Conservation (phyloP, 331 rosid genomes). For the Quercus phellos region DNA sequence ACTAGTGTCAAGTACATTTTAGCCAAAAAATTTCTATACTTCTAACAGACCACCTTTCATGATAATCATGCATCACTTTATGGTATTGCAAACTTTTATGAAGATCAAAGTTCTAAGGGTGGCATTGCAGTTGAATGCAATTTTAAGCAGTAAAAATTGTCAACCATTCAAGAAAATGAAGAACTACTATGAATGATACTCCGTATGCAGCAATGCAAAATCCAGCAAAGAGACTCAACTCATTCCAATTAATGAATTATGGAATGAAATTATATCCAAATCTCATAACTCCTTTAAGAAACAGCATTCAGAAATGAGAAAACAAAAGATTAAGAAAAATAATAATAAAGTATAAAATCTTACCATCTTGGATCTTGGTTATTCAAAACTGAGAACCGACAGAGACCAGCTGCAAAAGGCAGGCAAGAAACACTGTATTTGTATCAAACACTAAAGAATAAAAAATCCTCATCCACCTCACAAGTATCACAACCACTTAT, state of each 20-base stretch:
- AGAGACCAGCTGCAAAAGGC: slow-evolving; percentile 9
- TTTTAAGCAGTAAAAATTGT: neutral
- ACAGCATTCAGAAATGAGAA: neutral
- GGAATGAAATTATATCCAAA: neutral
- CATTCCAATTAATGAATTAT: neutral
- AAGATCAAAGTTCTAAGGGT: neutral
- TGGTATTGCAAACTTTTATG: neutral
- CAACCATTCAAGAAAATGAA: neutral
- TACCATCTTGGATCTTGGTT: slow-evolving; percentile 36
- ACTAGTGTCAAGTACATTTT: too few species aligned
- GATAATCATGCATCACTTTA: neutral
- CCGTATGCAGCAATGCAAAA: too few species aligned
- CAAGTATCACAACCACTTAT: neutral
- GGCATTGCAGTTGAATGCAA: neutral
- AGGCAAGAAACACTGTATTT: neutral
- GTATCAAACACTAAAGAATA: slow-evolving; percentile 8
- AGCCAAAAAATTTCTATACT: neutral
- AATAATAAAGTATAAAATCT: neutral
- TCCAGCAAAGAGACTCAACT: neutral
- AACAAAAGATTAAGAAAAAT: neutral
- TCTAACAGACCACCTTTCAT: neutral
- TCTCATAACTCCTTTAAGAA: neutral
- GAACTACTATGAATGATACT: neutral
- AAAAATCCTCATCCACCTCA: neutral
- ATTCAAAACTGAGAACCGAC: neutral